Conservation (phyloP, 2,329 filamentous ascomycete genomes). For the Paraphaeosphaeria minitans region DNA sequence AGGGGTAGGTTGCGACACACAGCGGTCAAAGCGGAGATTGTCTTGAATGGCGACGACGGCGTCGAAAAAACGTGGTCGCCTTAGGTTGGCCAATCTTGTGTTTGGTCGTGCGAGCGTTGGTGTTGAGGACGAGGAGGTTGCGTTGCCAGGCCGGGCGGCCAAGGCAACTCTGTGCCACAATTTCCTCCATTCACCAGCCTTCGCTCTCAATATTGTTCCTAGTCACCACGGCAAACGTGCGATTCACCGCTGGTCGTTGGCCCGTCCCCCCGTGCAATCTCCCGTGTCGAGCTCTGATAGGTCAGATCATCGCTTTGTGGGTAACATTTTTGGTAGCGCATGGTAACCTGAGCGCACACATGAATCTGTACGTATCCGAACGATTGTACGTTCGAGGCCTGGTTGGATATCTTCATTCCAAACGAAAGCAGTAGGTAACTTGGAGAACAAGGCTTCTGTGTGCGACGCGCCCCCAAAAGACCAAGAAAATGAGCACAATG, state of each 20-base stretch:
- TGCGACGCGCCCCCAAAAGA: neutral
- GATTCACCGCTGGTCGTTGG: slow-evolving; percentile 1
- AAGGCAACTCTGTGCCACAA: neutral
- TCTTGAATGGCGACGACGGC: neutral
- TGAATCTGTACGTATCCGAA: slow-evolving; percentile 1
- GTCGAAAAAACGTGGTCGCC: neutral
- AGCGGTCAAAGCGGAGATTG: neutral
- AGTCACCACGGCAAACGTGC: slow-evolving; percentile 1
- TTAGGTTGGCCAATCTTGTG: neutral
- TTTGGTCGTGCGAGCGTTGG: neutral
- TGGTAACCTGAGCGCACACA: neutral
- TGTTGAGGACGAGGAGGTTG: neutral
- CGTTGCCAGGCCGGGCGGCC: neutral
- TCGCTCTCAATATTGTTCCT: neutral
- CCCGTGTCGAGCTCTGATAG: slow-evolving; percentile 2
- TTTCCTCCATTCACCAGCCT: neutral
- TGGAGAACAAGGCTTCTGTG: neutral
- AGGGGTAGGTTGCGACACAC: neutral
- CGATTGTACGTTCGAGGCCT: neutral
- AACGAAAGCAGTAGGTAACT: neutral
- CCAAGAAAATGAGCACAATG: neutral
- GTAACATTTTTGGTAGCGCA: slow-evolving; percentile 6
- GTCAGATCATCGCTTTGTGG: neutral
- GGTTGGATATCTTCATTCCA: neutral
- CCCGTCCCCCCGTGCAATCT: neutral